Conservation (phyloP, 2,329 filamentous ascomycete genomes). For the Penicillium sp. region DNA sequence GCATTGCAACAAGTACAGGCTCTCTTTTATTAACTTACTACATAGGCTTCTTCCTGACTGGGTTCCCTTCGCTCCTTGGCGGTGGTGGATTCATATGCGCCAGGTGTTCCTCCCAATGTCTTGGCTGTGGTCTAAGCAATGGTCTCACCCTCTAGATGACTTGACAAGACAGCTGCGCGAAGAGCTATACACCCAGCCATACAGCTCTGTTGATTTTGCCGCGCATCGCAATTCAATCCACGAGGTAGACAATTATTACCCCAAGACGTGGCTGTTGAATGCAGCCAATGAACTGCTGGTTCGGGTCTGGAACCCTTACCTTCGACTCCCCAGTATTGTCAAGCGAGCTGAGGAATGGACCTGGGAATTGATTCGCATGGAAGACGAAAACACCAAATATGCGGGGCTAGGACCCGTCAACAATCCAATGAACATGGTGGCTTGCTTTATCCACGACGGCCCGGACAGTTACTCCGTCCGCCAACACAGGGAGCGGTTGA, state of each 20-base stretch:
- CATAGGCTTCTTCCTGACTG: conserved; percentile 74
- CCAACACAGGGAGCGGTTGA: conserved; percentile 74
- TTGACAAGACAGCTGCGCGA: conserved; percentile 70
- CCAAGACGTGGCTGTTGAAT: conserved; percentile 82
- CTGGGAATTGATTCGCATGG: conserved; percentile 80
- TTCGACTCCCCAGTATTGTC: conserved; percentile 65
- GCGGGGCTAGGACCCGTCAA: conserved; percentile 85
- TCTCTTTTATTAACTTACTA: conserved; percentile 10
- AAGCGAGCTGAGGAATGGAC: conserved; percentile 75
- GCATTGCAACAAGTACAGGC: neutral
- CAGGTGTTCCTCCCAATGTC: conserved; percentile 93
- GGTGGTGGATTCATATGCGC: conserved; percentile 99
- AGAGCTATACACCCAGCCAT: conserved; percentile 78
- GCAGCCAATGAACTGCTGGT: conserved; percentile 73
- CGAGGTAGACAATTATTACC: conserved; percentile 81
- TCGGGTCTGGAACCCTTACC: conserved; percentile 74
- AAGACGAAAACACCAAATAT: conserved; percentile 90
- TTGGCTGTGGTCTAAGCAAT: conserved; percentile 81
- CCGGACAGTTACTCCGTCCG: conserved; percentile 68
- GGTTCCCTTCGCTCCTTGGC: conserved; percentile 84
- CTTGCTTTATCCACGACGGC: conserved; percentile 81
- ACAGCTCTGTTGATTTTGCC: conserved; percentile 73
- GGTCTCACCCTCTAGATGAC: conserved; percentile 72
- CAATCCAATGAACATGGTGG: conserved; percentile 83
- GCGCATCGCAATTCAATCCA: conserved; percentile 79